Base-by-base conservation (phyloP, 129 eudicot genomes). In the Tagetes patula region DNA sequence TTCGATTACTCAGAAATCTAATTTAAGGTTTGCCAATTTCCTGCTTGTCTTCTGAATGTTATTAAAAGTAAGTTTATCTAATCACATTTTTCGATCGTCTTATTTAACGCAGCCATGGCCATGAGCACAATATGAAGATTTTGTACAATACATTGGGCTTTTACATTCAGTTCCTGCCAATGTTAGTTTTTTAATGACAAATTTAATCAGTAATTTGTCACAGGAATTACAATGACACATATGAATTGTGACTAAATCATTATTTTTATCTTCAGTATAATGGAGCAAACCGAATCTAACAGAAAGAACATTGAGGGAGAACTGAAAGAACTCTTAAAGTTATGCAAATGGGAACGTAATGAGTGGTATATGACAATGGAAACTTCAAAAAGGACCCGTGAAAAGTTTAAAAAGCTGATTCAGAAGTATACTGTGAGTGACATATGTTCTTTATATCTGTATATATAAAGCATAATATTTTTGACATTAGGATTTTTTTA, bases 141-240 rank as follows among this genome's bases (percentile, higher is more conserved):
- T 80, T 94, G 4, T 94, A 94, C 86, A 94, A 94, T 74, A 74
- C 84, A 8, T 90, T 87, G 72, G 98, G 96, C 74, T 90, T 86
- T 85, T 90, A 91, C 80, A 71, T 84, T 43, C 99, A 94, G 54
- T 83, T 79, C 72, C 67, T 90, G 77, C 98, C 98, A 54, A 75
- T 40, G 98, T 94, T 67, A 85, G 87, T 71, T 50, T 13, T 45
- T 33, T 61, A 27, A 30, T 67, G 20, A 14, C 38, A 31, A 14
- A 11, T 67, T 46, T 59, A 13, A 30, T 46, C 41, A 30, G 8
- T 63, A 40, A n/a, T 64, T 12, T 13, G 46, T 54, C 10, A 8
- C 36, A 70, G 27, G 59, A 56, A 30, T 55, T 42, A 10, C 14
- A 31, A 45, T n/a, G 49, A 52, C 30, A 31, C 47, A 39, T 66